Evolutionary conservation across 371 early-diverging fungal genomes (phyloP), one percentile per base, ranked within the genome.

Genomic region (Phascolomyces articulosus): DNA sequence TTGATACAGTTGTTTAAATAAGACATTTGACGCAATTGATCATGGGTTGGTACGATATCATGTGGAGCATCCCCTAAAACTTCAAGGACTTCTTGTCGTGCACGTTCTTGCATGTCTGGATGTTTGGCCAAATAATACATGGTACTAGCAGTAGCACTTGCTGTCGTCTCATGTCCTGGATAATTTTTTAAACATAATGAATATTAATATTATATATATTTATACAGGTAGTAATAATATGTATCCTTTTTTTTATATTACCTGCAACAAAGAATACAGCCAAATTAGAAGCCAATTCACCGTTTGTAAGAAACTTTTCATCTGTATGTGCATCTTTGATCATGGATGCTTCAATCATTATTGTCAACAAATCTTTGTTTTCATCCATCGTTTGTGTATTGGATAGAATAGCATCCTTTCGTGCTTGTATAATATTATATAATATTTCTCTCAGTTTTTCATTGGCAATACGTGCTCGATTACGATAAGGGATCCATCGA

Each of bases 111-210:
- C 48, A 82, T 67, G 10, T 83, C 69, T 58, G 70, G 63, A 8
- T 31, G 16, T 3, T 51, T 66, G 4, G 77, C 79, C 28, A 86
- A 62, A 26, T 72, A 68, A 62, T 78, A 77, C 40, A 84, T 15
- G 20, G 69, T 69, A 23, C 67, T 72, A 21, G 78, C 68, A 16
- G 80, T 49, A 7, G 83, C 74, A 51, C 78, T 82, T 11, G 85
- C 74, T 1, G 84, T 82, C 1, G 85, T 86, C 27, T 86, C 81
- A 48, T 83, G 84, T 4, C 83, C 79, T 59, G 38, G 34, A 9
- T 34, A 1, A 9, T 34, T 34, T 34, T 34, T 34, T 34, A 1
- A 34, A 34, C 6, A 31, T 9, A 34, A 34, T 9, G 34, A n/a
- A n/a, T n/a, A n/a, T n/a, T n/a, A n/a, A n/a, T n/a, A n/a, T n/a